Evolutionary conservation across 179 eudicot species (phyloP).

Genomic region (Nepenthes alata): DNA sequence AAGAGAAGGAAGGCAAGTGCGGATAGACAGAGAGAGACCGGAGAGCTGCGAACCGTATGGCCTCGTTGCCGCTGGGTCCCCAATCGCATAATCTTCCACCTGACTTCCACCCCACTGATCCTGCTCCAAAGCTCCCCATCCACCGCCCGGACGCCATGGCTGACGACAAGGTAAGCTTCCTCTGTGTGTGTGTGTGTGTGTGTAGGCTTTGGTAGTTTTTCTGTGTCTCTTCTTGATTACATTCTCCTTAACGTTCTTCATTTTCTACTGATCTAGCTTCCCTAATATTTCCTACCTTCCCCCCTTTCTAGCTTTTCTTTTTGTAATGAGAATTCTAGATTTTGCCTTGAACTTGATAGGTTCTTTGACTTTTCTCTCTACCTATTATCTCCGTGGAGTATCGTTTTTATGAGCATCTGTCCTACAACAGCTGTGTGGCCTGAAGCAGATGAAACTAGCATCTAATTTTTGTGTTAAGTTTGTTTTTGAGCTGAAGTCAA

Average conservation of each 20-base stretch:
- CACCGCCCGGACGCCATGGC: constrained; percentile 19
- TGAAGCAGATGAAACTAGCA: background rate
- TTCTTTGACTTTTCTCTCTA: background rate
- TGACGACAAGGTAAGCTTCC: constrained; percentile 21
- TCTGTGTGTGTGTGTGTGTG: background rate
- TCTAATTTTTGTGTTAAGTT: no score
- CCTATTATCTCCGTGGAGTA: background rate
- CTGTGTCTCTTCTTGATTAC: background rate
- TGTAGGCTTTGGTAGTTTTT: background rate
- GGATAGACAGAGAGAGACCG: constrained; percentile 7
- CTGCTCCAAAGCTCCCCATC: constrained; percentile 5
- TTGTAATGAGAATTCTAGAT: no score
- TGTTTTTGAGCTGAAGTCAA: no score
- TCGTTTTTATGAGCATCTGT: background rate
- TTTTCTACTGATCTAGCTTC: constrained; percentile 2
- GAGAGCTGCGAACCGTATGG: constrained; percentile 23
- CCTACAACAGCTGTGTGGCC: background rate
- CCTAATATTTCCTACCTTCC: background rate
- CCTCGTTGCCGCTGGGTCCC: constrained; percentile 45
- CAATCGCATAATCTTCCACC: constrained; percentile 16
- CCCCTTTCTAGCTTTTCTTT: no score
- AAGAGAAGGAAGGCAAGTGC: constrained; percentile 1
- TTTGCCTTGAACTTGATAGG: no score
- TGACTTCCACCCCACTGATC: constrained; percentile 9
- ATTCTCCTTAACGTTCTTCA: background rate